Evolutionary conservation across 1,284 basidiomycete species (phyloP), one percentile per base, ranked within the genome.

Genomic region (Ustilago crameri): DNA sequence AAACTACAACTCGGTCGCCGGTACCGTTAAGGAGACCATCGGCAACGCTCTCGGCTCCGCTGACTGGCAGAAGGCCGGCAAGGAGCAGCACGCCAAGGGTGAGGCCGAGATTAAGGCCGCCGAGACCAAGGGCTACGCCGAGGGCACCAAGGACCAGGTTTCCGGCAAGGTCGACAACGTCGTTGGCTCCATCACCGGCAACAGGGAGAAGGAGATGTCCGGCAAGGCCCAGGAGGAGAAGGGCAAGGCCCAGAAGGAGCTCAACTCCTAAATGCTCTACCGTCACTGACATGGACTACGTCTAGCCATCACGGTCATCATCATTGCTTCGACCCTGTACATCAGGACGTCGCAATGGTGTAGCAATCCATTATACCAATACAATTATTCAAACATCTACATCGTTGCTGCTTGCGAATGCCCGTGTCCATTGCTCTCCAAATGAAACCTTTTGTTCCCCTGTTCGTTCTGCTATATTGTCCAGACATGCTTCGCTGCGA

Each of bases 61-160:
- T 7, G 67, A 74, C 14, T 78, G 75, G 78, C 63, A 75, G 58
- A 38, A 57, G 40, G 47, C 64, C 55, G 78, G 78, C 43, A 76
- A 78, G 73, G 62, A 79, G 74, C 61, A 68, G 57, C 76, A 76
- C 64, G 75, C 76, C 46, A 45, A 76, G 71, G 76, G 76, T 42
- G 76, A 76, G 61, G 41, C 56, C 27, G 76, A 78, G 69, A 53
- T 61, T 54, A 78, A 76, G 71, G 74, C 76, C 41, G 76, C 76
- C 41, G 47, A 74, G 56, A 65, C 76, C 49, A 72, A 78, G 71
- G 68, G 51, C 23, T 78, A 79, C 68, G 74, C 75, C 47, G 78
- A 79, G 69, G 78, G 78, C 32, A 51, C 68, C 54, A 65, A 64
- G 48, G 73, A 79, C 69, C 75, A 75, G 68, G 65, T 79, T 26